These are phyloP conservation scores for Pestalotiopsis sp. DNA, from an alignment of 2,329 filamentous ascomycete genomes.

Conservation along the genomic window DNA sequence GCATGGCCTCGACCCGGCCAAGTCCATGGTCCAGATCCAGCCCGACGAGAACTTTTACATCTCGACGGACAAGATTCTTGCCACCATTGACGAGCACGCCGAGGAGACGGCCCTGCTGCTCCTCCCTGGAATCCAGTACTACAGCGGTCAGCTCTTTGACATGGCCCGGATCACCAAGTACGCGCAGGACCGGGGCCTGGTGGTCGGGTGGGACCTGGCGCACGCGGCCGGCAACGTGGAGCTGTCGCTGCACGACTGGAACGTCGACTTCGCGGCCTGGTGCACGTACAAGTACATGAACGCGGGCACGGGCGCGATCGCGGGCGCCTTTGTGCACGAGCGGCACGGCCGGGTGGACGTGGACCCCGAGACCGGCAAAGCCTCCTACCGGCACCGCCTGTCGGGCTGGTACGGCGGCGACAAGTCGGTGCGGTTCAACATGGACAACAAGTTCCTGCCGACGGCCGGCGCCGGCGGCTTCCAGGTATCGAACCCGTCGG, in stretches of 20 bases:
- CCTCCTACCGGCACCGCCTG: conserved; percentile 66
- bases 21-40: conserved; percentile 75
- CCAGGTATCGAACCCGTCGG: conserved; percentile 84
- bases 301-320: conserved; percentile 80
- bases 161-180: conserved; percentile 78
- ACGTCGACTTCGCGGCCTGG: conserved; percentile 90
- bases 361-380: conserved; percentile 41
- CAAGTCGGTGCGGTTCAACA: conserved; percentile 75
- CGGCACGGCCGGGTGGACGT: conserved; percentile 62
- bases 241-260: conserved; percentile 80
- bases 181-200: conserved; percentile 70
- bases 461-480: conserved; percentile 79
- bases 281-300: conserved; percentile 97
- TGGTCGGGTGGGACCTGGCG: conserved; percentile 86
- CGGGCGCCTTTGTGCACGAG: conserved; percentile 79
- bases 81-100: conserved; percentile 74
- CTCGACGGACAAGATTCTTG: conserved; percentile 71
- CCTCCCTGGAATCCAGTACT: conserved; percentile 88
- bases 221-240: conserved; percentile 86
- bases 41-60: conserved; percentile 66
- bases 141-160: conserved; percentile 87
- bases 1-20: conserved; percentile 67
- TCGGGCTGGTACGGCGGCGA: conserved; percentile 88
- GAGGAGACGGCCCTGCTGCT: conserved; percentile 74
- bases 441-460: conserved; percentile 80